Conservation (phyloP, 306 rosid genomes). For the Glycine latifolia region DNA sequence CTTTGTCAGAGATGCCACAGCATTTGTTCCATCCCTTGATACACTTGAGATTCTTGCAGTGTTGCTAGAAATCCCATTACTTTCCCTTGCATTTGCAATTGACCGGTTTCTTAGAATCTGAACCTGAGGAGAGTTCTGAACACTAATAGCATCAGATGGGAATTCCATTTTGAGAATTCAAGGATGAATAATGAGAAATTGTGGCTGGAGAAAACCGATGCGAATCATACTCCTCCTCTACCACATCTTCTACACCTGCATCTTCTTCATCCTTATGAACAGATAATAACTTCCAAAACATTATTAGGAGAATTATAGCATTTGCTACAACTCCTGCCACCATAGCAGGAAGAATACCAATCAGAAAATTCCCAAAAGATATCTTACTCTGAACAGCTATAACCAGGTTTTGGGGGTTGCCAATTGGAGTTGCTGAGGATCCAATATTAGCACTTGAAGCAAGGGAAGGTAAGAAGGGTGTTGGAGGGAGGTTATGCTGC, state of each 20-base stretch:
- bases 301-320: slow-evolving; percentile 56
- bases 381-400: slow-evolving; percentile 76
- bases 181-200: slow-evolving; percentile 61
- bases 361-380: slow-evolving; percentile 63
- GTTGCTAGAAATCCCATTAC: slow-evolving; percentile 40
- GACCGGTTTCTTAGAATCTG: slow-evolving; percentile 55
- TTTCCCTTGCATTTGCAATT: slow-evolving; percentile 50
- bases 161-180: slow-evolving; percentile 53
- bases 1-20: slow-evolving; percentile 42
- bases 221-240: slow-evolving; percentile 59
- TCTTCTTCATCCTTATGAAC: slow-evolving; percentile 65
- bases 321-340: slow-evolving; percentile 67
- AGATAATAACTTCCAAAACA: slow-evolving; percentile 65
- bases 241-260: slow-evolving; percentile 64
- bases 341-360: slow-evolving; percentile 76
- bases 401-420: slow-evolving; percentile 82
- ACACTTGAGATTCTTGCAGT: slow-evolving; percentile 46
- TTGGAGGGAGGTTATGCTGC: slow-evolving; percentile 82
- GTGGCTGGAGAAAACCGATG: slow-evolving; percentile 79
- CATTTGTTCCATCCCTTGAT: slow-evolving; percentile 53
- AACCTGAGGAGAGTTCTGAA: slow-evolving; percentile 48
- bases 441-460: slow-evolving; percentile 87
- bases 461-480: slow-evolving; percentile 78
- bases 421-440: slow-evolving; percentile 80
- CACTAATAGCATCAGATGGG: slow-evolving; percentile 41